Base-by-base conservation (phyloP, 2,329 filamentous ascomycete genomes). In the Mycocentrospora acerina region DNA sequence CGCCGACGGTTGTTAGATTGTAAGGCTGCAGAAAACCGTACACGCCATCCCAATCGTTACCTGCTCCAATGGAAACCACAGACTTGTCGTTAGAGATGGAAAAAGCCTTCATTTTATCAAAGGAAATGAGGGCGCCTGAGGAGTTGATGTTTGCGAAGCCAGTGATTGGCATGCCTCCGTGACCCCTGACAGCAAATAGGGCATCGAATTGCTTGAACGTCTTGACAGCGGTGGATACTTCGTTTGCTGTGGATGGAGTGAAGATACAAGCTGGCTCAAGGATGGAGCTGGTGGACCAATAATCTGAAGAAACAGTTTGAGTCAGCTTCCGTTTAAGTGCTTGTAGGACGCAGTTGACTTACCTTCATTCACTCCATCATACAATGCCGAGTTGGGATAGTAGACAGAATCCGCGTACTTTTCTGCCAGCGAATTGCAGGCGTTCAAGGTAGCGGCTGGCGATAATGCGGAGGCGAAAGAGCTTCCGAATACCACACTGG, bases 1-100 rank as follows among this genome's bases (percentile, higher is more conserved):
- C 61, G 2, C 62, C 62, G 7, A 62, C 51, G 35, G 55, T 53
- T 24, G 50, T 46, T 10, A 64, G 45, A 2, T 42, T 37, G 3
- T 31, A 41, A 9, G 39, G 35, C 18, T 63, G 46, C 2, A 67
- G 40, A 17, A 52, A 48, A 1, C 44, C 46, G 17, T 53, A 66
- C 1, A 65, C 60, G 25, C 63, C 51, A 7, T 48, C 48, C 62
- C 63, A 65, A 29, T 50, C 41, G 8, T 56, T 48, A 2, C 63
- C 63, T 12, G 63, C 48, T 1, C 61, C 62, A 11, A 66, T 46
- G 3, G 41, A 49, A 7, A 63, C 44, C 2, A 33, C 40, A 2
- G 49, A 37, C 29, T 55, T 50, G 44, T 62, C 59, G 2, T 48
- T 27, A 3, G 53, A 57, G 7, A 58, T 49, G 8, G 40, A 42